phyloP scores from a whole-genome alignment of 2,329 filamentous ascomycete genomes.

The Cercospora beticola region DNA sequence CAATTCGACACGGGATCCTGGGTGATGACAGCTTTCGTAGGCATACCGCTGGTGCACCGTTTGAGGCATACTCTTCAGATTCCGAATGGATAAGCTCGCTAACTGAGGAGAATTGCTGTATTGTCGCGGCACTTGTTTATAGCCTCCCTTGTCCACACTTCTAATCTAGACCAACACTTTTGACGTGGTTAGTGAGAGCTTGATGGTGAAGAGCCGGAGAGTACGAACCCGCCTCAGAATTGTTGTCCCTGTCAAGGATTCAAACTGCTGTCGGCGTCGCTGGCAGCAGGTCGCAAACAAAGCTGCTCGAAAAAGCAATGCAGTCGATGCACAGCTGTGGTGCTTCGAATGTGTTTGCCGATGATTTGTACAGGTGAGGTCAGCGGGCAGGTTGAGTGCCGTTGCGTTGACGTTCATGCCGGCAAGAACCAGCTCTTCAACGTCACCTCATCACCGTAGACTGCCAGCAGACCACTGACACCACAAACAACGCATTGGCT shows the following conservation, averaged over 20 bases:
- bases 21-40: no score
- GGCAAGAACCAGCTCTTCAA: not conserved
- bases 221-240: not conserved
- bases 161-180: not conserved
- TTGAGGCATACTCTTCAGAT: no score
- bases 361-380: not conserved
- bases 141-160: not conserved
- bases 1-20: no score
- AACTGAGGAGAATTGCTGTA: not conserved
- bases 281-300: not conserved
- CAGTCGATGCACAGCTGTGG: not conserved
- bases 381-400: not conserved
- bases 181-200: not conserved
- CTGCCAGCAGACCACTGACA: not conserved
- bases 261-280: not conserved
- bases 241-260: not conserved
- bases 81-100: no score
- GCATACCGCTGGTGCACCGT: no score
- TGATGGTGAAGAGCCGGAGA: not conserved
- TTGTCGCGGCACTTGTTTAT: not conserved
- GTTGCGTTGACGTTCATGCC: not conserved
- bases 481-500: not conserved
- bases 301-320: not conserved
- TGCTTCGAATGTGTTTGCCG: not conserved
- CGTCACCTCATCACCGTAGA: not conserved